Conservation (phyloP, 2,329 filamentous ascomycete genomes). For the Didymella glomerata region DNA sequence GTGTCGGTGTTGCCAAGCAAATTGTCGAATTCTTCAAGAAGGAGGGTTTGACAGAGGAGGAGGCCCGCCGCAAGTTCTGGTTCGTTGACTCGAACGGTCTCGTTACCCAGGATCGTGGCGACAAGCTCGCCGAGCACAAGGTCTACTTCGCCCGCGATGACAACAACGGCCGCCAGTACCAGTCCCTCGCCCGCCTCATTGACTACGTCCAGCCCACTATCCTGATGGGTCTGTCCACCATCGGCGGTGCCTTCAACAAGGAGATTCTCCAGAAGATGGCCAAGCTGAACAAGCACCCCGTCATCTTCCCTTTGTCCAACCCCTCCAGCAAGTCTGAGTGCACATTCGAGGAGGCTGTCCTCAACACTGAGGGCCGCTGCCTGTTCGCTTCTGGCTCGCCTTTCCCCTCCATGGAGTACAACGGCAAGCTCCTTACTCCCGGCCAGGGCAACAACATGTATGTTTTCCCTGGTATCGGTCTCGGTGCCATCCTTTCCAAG, state of each 20-base stretch:
- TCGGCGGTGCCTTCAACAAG: conserved; percentile 93
- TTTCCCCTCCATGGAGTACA: conserved; percentile 71
- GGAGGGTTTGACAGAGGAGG: conserved; percentile 85
- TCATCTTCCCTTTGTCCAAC: conserved; percentile 91
- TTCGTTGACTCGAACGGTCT: conserved; percentile 97
- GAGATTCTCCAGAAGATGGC: conserved; percentile 73
- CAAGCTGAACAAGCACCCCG: conserved; percentile 73
- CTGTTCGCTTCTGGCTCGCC: conserved; percentile 96
- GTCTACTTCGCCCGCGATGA: conserved; percentile 72
- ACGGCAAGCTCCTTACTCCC: conserved; percentile 58
- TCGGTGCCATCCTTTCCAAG: conserved; percentile 92
- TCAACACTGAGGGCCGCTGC: conserved; percentile 87
- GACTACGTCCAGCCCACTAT: conserved; percentile 95
- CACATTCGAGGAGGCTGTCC: conserved; percentile 92
- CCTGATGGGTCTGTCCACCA: conserved; percentile 91
- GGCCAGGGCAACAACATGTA: conserved; percentile 82
- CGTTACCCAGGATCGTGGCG: conserved; percentile 90
- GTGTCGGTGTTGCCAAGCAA: conserved; percentile 97
- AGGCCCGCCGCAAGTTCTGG: conserved; percentile 92
- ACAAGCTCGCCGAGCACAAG: conserved; percentile 90
- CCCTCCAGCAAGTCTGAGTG: conserved; percentile 97
- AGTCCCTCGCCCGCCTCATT: conserved; percentile 86
- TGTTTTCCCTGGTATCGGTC: conserved; percentile 94
- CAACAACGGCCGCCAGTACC: conserved; percentile 72
- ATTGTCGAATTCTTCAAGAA: conserved; percentile 96